Evolutionary conservation across 2,329 filamentous ascomycete genomes (phyloP).

Genomic region (Microsporum audouinii): DNA sequence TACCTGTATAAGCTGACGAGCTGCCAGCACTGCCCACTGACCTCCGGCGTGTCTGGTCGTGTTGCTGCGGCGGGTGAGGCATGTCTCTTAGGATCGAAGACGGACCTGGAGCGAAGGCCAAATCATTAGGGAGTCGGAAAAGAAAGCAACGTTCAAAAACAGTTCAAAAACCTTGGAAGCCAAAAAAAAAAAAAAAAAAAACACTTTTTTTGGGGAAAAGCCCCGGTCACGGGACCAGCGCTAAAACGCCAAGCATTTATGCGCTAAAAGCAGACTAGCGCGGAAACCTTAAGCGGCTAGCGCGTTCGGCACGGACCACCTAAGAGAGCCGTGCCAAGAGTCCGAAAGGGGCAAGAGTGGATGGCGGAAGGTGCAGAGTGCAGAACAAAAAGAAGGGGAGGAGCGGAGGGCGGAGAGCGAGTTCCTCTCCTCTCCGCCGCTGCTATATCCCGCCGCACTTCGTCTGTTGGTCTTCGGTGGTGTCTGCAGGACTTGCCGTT

Average conservation of each 20-base stretch:
- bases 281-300: neutral
- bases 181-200: neutral
- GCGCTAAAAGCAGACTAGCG: neutral
- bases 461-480: too few species aligned
- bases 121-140: conserved; percentile 8
- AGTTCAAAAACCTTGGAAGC: neutral
- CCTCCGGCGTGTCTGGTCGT: conserved; percentile 25
- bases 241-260: neutral
- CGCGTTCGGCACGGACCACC: neutral
- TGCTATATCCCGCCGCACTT: neutral
- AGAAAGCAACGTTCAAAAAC: neutral
- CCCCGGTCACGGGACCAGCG: conserved; percentile 1
- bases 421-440: neutral
- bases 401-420: neutral
- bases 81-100: conserved; percentile 21
- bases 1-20: conserved; percentile 27
- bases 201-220: neutral
- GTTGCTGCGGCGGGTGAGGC: conserved; percentile 25
- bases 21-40: conserved; percentile 29
- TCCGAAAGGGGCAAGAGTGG: neutral
- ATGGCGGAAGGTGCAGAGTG: neutral
- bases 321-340: neutral
- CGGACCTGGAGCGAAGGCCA: conserved; percentile 1
- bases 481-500: too few species aligned
- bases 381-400: neutral